A percentile compares a stretch with the other conserved stretches of the same genome.
These are phyloP conservation scores for Aphanocladium album DNA, from an alignment of 2,329 filamentous ascomycete genomes.

Conservation along the genomic window DNA sequence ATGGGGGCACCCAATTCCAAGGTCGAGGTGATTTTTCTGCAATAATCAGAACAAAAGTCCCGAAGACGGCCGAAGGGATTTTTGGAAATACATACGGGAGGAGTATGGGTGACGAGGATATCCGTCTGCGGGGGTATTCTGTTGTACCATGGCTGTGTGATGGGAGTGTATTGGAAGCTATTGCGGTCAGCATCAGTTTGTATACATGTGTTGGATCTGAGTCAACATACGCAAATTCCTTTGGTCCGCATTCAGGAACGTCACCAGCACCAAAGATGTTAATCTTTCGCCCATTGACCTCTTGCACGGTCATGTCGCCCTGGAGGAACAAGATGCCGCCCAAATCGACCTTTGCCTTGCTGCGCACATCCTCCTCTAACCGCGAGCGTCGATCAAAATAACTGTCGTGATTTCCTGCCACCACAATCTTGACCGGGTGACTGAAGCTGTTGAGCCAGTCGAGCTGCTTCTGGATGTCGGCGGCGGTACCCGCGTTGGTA, in stretches of 20 bases:
- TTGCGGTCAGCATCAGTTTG: background rate
- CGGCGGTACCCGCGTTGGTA: conserved; percentile 64
- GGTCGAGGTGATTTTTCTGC: conserved; percentile 62
- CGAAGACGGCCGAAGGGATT: background rate
- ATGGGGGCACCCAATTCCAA: conserved; percentile 64
- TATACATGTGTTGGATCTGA: background rate
- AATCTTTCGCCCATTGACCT: conserved; percentile 52
- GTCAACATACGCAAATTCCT: conserved; percentile 53
- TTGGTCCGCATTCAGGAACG: conserved; percentile 69
- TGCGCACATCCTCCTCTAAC: conserved; percentile 48
- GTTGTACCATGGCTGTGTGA: conserved; percentile 64
- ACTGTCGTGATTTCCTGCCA: conserved; percentile 85
- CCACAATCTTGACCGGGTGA: conserved; percentile 73
- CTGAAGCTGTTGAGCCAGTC: conserved; percentile 75
- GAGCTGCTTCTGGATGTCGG: conserved; percentile 74
- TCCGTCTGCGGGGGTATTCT: conserved; percentile 69
- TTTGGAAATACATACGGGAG: conserved; percentile 48
- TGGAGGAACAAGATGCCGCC: conserved; percentile 71
- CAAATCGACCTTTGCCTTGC: conserved; percentile 55
- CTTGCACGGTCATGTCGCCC: conserved; percentile 58
- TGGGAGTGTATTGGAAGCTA: conserved; percentile 67
- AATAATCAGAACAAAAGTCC: background rate
- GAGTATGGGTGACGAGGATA: conserved; percentile 75
- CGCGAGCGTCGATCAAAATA: conserved; percentile 70
- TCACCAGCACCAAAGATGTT: conserved; percentile 74